These are phyloP conservation scores for Lepiota subincarnata DNA, from an alignment of 768 basidiomycete genomes.

Conservation along the genomic window DNA sequence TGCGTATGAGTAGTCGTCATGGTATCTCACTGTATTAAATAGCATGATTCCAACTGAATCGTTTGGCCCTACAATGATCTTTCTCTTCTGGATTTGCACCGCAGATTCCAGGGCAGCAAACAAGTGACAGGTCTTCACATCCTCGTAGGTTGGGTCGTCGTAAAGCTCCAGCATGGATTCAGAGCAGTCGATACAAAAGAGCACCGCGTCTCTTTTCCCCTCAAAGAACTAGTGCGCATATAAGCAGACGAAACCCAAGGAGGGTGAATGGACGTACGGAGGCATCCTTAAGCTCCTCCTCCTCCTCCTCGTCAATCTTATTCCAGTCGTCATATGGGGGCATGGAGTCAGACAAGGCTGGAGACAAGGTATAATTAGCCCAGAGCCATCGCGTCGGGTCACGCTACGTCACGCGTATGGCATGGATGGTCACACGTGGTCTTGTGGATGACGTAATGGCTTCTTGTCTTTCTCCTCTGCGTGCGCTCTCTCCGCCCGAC, in stretches of 20 bases:
- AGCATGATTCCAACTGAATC: conserved; percentile 88
- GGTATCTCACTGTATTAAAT: conserved; percentile 79
- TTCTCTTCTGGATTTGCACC: conserved; percentile 83
- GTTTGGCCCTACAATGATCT: conserved; percentile 83
- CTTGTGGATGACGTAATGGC: neutral
- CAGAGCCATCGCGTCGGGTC: conserved; percentile 7
- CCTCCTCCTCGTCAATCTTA: conserved; percentile 73
- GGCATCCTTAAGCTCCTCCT: conserved; percentile 72
- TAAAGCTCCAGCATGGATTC: conserved; percentile 77
- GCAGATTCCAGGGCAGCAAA: conserved; percentile 79
- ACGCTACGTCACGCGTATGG: conserved; percentile 7
- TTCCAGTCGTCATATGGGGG: conserved; percentile 80
- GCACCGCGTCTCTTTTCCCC: conserved; percentile 76
- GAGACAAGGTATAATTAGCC: neutral
- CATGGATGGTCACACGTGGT: neutral
- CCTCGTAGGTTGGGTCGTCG: conserved; percentile 63
- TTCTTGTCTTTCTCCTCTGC: conserved; percentile 16
- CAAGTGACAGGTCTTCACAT: conserved; percentile 69
- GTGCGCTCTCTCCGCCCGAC: conserved; percentile 21
- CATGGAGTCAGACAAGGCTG: conserved; percentile 33
- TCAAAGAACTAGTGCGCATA: conserved; percentile 52
- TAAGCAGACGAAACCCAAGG: neutral
- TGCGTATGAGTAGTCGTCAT: neutral
- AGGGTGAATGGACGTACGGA: conserved; percentile 38
- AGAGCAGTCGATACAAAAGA: conserved; percentile 97